phyloP scores from a whole-genome alignment of 495 filamentous ascomycete species.

The Aspergillus funiculosus region DNA sequence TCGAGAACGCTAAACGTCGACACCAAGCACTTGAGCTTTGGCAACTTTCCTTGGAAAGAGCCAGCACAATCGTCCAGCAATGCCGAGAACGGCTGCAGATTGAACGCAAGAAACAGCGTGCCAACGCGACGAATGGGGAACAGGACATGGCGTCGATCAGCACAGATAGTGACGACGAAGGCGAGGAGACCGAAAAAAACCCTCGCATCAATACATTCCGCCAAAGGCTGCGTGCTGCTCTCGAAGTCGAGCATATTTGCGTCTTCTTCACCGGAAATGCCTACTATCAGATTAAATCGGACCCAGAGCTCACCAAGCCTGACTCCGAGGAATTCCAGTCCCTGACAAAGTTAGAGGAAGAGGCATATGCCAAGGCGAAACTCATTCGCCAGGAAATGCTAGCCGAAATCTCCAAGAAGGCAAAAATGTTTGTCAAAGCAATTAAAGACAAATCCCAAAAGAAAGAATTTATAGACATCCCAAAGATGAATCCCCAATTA shows the following conservation, averaged over 20 bases:
- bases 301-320: constrained; percentile 53
- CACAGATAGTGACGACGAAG: constrained; percentile 38
- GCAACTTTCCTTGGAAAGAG: constrained; percentile 51
- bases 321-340: constrained; percentile 59
- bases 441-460: constrained; percentile 40
- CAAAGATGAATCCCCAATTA: constrained; percentile 48
- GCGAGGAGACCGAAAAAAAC: constrained; percentile 41
- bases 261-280: constrained; percentile 80
- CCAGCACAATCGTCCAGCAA: constrained; percentile 54
- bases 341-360: constrained; percentile 63
- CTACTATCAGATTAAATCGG: constrained; percentile 73
- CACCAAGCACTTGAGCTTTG: constrained; percentile 62
- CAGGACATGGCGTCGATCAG: constrained; percentile 16
- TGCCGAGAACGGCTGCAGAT: constrained; percentile 54
- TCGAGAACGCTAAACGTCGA: constrained; percentile 56
- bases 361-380: constrained; percentile 72
- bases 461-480: constrained; percentile 58
- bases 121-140: constrained; percentile 3
- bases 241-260: constrained; percentile 77
- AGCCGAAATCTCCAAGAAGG: constrained; percentile 45
- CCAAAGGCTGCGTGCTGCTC: constrained; percentile 59
- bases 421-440: constrained; percentile 38
- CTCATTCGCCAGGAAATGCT: constrained; percentile 70
- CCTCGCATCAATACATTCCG: constrained; percentile 52
- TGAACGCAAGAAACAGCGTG: constrained; percentile 37